Percentiles rank a stretch among this genome's conserved stretches.
These are phyloP conservation scores for Corymbia calophylla DNA, from an alignment of 441 rosid genomes.

Conservation along the genomic window DNA sequence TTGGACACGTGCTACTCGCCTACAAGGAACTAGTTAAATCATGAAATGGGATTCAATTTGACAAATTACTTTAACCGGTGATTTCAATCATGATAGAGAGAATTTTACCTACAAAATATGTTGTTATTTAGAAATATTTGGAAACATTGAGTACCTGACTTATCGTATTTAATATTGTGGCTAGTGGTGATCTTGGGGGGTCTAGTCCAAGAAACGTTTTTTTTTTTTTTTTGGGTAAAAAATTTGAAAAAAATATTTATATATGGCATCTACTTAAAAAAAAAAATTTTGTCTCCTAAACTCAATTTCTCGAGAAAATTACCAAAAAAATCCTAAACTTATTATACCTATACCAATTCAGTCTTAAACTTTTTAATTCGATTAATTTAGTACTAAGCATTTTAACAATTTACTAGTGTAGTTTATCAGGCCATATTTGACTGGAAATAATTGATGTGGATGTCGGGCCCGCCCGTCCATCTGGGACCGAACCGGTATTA, in stretches of 20 bases:
- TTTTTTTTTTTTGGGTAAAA: not conserved
- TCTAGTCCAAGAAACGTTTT: not conserved
- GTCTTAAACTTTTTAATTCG: accelerated
- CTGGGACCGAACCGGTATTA: too few relatives aligned
- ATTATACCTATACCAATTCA: accelerated
- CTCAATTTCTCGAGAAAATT: not conserved
- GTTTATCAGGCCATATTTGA: accelerated
- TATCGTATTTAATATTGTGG: not conserved
- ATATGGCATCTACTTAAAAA: not conserved
- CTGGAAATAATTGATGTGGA: accelerated
- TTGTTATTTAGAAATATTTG: not conserved
- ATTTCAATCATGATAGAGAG: not conserved
- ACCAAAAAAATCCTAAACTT: too few relatives aligned
- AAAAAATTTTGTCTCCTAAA: not conserved
- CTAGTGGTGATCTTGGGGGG: not conserved
- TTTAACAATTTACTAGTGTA: not conserved
- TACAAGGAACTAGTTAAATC: not conserved
- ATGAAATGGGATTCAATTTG: not conserved
- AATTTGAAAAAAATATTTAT: accelerated
- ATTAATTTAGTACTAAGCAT: accelerated
- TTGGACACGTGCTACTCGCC: not conserved
- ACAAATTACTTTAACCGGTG: not conserved
- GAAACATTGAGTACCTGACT: not conserved
- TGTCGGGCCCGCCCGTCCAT: too few relatives aligned
- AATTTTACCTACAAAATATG: not conserved